Percentiles rank a stretch among this genome's conserved stretches.
Evolutionary conservation across 495 filamentous ascomycete species (phyloP).

Genomic region (Poronia punctata): DNA sequence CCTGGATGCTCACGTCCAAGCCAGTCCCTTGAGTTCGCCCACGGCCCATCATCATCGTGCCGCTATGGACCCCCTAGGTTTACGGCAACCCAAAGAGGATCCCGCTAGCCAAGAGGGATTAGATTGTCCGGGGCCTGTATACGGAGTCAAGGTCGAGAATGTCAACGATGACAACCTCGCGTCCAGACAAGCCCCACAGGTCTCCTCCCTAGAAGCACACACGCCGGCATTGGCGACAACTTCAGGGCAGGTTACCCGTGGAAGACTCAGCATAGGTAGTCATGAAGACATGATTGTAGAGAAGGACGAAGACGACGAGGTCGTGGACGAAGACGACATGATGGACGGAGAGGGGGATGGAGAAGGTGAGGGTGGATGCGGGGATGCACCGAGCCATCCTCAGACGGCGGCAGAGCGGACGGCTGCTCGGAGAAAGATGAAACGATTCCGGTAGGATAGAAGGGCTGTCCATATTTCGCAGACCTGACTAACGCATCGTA

Average conservation of each 20-base stretch:
- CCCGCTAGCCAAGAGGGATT: slow-evolving; percentile 29
- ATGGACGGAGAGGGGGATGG: slow-evolving; percentile 40
- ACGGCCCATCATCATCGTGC: slow-evolving; percentile 32
- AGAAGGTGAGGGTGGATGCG: slow-evolving; percentile 37
- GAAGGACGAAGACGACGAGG: slow-evolving; percentile 52
- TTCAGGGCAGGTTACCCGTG: slow-evolving; percentile 29
- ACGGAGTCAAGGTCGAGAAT: slow-evolving; percentile 33
- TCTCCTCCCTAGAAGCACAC: slow-evolving; percentile 34
- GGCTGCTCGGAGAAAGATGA: slow-evolving; percentile 88
- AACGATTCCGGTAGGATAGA: slow-evolving; percentile 72
- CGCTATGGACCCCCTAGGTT: slow-evolving; percentile 37
- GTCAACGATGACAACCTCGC: slow-evolving; percentile 38
- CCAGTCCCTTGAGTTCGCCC: slow-evolving; percentile 25
- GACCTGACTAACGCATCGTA: slow-evolving; percentile 29
- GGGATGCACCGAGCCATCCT: slow-evolving; percentile 35
- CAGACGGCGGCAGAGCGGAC: slow-evolving; percentile 64
- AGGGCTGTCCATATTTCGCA: background rate
- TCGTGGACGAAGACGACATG: slow-evolving; percentile 45
- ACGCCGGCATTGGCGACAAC: slow-evolving; percentile 36
- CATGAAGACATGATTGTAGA: slow-evolving; percentile 38
- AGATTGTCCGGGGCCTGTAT: slow-evolving; percentile 29
- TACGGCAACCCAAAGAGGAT: slow-evolving; percentile 36
- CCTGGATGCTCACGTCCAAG: slow-evolving; percentile 27
- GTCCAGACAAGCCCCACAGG: slow-evolving; percentile 33
- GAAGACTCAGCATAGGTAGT: slow-evolving; percentile 18